Conservation (phyloP, 805 yeast species). For the Vanderwaltozyma tropicalis region DNA sequence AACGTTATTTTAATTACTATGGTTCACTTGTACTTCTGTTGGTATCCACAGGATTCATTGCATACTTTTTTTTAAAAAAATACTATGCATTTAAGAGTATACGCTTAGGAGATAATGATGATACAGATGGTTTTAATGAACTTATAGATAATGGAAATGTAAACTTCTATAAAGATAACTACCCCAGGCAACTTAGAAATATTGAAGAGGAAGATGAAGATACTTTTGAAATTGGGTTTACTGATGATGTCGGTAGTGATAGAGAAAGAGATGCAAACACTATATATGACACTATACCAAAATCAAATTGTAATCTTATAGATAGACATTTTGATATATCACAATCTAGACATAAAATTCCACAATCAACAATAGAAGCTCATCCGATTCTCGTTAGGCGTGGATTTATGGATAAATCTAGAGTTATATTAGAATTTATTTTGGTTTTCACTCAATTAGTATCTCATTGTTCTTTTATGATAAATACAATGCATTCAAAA, state of each 20-base stretch:
- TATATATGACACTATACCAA: neutral
- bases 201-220: too few relatives aligned
- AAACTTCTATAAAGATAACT: too few relatives aligned
- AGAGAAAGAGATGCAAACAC: neutral
- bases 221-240: too few relatives aligned
- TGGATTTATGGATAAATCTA: conserved; percentile 39
- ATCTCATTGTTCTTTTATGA: conserved; percentile 12
- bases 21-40: neutral
- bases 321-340: neutral
- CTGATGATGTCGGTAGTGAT: neutral
- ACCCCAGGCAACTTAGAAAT: too few relatives aligned
- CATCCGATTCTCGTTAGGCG: conserved; percentile 41
- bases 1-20: neutral
- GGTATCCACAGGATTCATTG: neutral
- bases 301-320: too few relatives aligned
- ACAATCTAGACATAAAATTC: neutral
- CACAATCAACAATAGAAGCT: too few relatives aligned
- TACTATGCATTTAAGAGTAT: too few relatives aligned
- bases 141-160: too few relatives aligned
- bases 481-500: neutral
- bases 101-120: too few relatives aligned
- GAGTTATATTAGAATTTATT: conserved; percentile 40
- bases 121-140: too few relatives aligned
- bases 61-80: neutral
- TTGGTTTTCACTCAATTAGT: conserved; percentile 36